Conservation (phyloP, 2,329 filamentous ascomycete species). For the Penicillium expansum region DNA sequence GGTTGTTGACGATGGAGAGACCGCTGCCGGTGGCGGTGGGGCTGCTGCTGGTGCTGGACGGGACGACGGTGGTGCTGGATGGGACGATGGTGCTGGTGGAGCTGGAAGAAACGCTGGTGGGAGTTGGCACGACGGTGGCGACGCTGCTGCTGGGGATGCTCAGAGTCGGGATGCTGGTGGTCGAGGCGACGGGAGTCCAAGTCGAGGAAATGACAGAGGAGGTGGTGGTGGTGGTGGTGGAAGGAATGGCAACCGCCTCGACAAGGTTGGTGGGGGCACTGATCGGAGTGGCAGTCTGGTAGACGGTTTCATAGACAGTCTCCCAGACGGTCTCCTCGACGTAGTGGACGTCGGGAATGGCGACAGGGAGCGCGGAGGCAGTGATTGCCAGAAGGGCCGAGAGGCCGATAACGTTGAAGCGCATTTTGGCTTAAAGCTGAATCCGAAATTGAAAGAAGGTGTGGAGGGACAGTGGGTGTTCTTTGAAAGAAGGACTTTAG, state of each 20-base stretch:
- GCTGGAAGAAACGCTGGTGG: slow-evolving; percentile 4
- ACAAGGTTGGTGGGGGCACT: not conserved
- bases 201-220: not conserved
- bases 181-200: not conserved
- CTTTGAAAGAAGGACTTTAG: slow-evolving; percentile 1
- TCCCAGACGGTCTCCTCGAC: slow-evolving; percentile 5
- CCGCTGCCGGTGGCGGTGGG: slow-evolving; percentile 16
- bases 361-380: slow-evolving; percentile 12
- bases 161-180: not conserved
- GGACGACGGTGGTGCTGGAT: not conserved
- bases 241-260: slow-evolving; percentile 2
- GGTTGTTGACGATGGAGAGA: slow-evolving; percentile 30
- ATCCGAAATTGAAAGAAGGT: not conserved
- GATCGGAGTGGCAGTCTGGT: not conserved
- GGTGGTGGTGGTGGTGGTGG: not conserved
- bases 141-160: not conserved
- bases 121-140: slow-evolving; percentile 5
- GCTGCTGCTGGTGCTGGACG: slow-evolving; percentile 1
- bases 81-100: not conserved
- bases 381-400: slow-evolving; percentile 11
- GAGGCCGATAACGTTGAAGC: slow-evolving; percentile 12
- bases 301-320: slow-evolving; percentile 10
- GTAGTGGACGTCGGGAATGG: not conserved
- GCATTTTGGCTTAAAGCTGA: slow-evolving; percentile 8
- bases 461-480: not conserved